Evolutionary conservation across 2,329 filamentous ascomycete genomes (phyloP).

Genomic region (Furcasterigmium sp.): DNA sequence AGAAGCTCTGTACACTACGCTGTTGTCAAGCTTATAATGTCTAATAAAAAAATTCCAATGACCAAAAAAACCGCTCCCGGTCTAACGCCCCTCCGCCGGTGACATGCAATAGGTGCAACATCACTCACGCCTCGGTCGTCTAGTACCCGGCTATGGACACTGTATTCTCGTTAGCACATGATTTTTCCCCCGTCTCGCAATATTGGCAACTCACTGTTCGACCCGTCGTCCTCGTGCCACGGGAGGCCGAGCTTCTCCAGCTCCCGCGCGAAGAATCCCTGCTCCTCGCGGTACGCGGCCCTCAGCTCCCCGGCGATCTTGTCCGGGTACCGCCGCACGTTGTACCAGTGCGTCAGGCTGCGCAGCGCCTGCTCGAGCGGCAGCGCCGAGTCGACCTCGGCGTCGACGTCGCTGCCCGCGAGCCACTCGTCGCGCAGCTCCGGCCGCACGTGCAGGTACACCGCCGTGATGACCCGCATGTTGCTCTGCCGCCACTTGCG

Average conservation of each 20-base stretch:
- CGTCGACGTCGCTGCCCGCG: conserved; percentile 83
- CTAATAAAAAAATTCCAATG: conserved; percentile 1
- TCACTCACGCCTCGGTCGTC: too few species aligned
- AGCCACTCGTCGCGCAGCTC: conserved; percentile 96
- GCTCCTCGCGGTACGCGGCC: conserved; percentile 62
- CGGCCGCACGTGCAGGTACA: conserved; percentile 89
- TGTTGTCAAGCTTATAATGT: too few species aligned
- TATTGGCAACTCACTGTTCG: conserved; percentile 14
- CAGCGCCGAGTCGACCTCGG: conserved; percentile 86
- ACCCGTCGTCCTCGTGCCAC: conserved; percentile 36
- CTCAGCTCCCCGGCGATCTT: conserved; percentile 60
- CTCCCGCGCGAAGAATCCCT: conserved; percentile 75
- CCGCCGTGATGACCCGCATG: conserved; percentile 97
- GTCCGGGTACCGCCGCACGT: conserved; percentile 75
- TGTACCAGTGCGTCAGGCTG: conserved; percentile 91
- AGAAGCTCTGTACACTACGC: too few species aligned
- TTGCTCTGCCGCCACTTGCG: conserved; percentile 97
- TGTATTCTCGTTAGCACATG: not conserved
- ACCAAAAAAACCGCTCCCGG: too few species aligned
- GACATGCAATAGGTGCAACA: too few species aligned
- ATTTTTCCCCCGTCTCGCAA: too few species aligned
- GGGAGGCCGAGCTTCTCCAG: conserved; percentile 63
- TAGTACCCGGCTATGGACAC: conserved; percentile 10
- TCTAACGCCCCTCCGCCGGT: too few species aligned
- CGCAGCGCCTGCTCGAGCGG: conserved; percentile 87